A percentile compares a stretch with the other conserved stretches of the same genome.
Conservation (phyloP, 441 rosid species). For the Melianthus villosus region DNA sequence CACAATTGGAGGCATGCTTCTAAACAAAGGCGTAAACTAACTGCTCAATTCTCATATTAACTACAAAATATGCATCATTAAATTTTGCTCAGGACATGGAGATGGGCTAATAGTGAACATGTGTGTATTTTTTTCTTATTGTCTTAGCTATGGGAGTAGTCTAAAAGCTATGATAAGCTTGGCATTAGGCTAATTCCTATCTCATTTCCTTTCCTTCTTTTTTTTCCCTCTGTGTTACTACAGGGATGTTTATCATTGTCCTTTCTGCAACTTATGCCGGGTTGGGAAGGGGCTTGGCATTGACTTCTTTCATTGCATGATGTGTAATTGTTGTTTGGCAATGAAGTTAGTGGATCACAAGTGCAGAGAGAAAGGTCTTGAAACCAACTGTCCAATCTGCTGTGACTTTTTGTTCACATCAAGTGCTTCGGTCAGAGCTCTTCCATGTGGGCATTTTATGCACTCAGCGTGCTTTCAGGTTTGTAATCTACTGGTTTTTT, state of each 20-base stretch:
- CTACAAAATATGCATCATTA: too few species aligned
- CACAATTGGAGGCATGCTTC: too few species aligned
- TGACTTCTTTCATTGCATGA: conserved; percentile 73
- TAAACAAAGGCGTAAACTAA: too few species aligned
- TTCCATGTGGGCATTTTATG: conserved; percentile 75
- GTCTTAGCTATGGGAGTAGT: too few species aligned
- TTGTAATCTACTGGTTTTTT: conserved; percentile 2
- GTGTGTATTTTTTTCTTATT: too few species aligned
- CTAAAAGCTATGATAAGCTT: too few species aligned
- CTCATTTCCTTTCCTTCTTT: too few species aligned
- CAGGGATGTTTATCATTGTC: conserved; percentile 62
- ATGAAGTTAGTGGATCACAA: conserved; percentile 53
- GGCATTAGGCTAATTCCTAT: too few species aligned
- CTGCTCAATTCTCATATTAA: too few species aligned
- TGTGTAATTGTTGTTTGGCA: conserved; percentile 56
- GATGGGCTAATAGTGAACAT: too few species aligned
- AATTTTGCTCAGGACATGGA: too few species aligned
- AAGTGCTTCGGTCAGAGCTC: conserved; percentile 48
- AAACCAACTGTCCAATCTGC: conserved; percentile 67
- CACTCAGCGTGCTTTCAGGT: conserved; percentile 80
- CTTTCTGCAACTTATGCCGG: conserved; percentile 67
- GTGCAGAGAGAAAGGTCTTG: conserved; percentile 59
- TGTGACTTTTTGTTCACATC: conserved; percentile 61
- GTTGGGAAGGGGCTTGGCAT: conserved; percentile 62
- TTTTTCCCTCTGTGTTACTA: too few species aligned